These are phyloP conservation scores for Leishmania braziliensis DNA, from an alignment of 208 protist genomes.

Conservation along the genomic window DNA sequence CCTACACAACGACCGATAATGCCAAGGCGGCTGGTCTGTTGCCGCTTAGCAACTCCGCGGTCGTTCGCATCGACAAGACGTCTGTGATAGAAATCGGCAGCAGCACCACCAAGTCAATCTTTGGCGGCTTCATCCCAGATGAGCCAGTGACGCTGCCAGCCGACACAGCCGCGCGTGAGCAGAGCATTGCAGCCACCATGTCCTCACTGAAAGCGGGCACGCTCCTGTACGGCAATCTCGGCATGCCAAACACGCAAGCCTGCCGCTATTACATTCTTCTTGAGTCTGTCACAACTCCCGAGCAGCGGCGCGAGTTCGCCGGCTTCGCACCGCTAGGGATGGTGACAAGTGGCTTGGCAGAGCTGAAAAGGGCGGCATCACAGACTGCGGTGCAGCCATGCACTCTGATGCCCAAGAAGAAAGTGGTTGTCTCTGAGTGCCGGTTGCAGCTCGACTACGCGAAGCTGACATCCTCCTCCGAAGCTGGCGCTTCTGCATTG, in stretches of 20 bases:
- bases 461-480: constrained; percentile 3
- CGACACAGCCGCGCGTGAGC: constrained; percentile 8
- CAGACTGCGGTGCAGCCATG: constrained; percentile 58
- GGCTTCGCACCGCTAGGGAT: constrained; percentile 63
- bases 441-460: constrained; percentile 45
- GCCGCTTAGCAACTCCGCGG: constrained; percentile 60
- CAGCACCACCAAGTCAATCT: constrained; percentile 84
- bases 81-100: constrained; percentile 75
- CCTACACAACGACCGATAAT: constrained; percentile 23
- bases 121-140: constrained; percentile 73
- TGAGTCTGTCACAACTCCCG: constrained; percentile 26
- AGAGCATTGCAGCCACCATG: constrained; percentile 44
- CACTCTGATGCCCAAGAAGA: constrained; percentile 58
- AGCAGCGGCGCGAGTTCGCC: constrained; percentile 37
- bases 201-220: constrained; percentile 56
- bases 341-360: constrained; percentile 53
- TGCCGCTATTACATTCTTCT: constrained; percentile 85
- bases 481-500: background rate
- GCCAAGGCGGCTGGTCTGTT: constrained; percentile 40
- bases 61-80: constrained; percentile 68
- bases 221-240: constrained; percentile 66
- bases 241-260: constrained; percentile 65
- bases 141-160: constrained; percentile 38
- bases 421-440: constrained; percentile 45
- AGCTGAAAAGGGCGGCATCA: constrained; percentile 38